Conservation (phyloP, 2,329 filamentous ascomycete species). For the Botrytis sinoallii region DNA sequence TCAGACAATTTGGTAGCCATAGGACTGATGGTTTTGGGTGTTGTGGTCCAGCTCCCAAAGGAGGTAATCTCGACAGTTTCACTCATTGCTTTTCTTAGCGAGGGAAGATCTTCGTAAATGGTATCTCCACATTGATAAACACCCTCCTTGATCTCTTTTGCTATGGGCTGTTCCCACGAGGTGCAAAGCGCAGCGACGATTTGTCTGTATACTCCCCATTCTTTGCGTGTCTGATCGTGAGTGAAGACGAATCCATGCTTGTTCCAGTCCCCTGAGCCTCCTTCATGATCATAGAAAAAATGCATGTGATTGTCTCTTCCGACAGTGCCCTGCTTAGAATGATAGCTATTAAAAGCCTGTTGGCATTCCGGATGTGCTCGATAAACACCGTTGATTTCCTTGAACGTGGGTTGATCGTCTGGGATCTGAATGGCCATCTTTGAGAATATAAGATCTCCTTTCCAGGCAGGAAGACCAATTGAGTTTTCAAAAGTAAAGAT, state of each 20-base stretch:
- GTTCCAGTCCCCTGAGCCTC: slow-evolving; percentile 43
- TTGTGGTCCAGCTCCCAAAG: neutral
- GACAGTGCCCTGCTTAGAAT: slow-evolving; percentile 35
- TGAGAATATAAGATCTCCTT: neutral
- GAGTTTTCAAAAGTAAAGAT: slow-evolving; percentile 23
- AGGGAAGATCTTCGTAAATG: neutral
- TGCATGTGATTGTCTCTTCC: slow-evolving; percentile 41
- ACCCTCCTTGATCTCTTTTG: neutral
- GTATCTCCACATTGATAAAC: neutral
- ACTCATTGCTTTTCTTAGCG: neutral
- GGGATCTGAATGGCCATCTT: neutral
- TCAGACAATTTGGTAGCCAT: neutral
- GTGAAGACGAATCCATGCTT: slow-evolving; percentile 58
- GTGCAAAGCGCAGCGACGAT: neutral
- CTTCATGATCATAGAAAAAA: slow-evolving; percentile 55
- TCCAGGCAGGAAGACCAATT: neutral
- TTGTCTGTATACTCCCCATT: neutral
- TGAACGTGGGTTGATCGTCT: slow-evolving; percentile 34
- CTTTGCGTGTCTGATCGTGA: slow-evolving; percentile 6
- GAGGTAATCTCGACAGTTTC: neutral
- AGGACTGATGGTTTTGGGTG: neutral
- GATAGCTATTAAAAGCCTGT: slow-evolving; percentile 52
- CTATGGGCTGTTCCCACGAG: neutral
- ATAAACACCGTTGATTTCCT: slow-evolving; percentile 45
- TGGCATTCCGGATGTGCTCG: slow-evolving; percentile 53